These are phyloP conservation scores for Wolfiporia cocos DNA, from an alignment of 1,284 basidiomycete species.

Conservation along the genomic window DNA sequence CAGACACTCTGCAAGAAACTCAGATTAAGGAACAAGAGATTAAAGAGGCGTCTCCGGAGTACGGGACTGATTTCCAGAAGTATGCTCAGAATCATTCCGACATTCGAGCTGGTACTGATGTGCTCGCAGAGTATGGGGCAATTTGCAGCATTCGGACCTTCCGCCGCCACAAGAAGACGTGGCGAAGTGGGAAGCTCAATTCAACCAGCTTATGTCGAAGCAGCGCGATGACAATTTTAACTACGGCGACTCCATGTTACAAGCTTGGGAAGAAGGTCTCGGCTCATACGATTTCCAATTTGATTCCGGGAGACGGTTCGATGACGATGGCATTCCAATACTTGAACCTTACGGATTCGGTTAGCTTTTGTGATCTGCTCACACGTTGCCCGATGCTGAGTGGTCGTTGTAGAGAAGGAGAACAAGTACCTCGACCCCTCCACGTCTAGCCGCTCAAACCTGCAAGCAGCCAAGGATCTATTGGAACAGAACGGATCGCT, in stretches of 20 bases:
- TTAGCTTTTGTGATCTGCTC: too few relatives aligned
- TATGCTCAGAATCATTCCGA: constrained; percentile 20
- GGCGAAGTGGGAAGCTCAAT: constrained; percentile 86
- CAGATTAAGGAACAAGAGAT: constrained; percentile 23
- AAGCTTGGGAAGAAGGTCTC: constrained; percentile 53
- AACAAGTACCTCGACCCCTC: constrained; percentile 65
- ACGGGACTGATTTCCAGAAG: constrained; percentile 40
- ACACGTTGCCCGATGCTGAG: too few relatives aligned
- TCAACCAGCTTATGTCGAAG: constrained; percentile 71
- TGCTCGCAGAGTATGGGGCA: constrained; percentile 47
- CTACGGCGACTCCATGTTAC: constrained; percentile 53
- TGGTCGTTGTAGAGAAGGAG: constrained; percentile 45
- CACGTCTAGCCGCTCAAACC: constrained; percentile 47
- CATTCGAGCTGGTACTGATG: not conserved
- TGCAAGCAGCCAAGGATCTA: constrained; percentile 68
- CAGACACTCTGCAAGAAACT: constrained; percentile 34
- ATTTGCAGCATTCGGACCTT: constrained; percentile 49
- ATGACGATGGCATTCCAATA: constrained; percentile 69
- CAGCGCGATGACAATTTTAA: constrained; percentile 60
- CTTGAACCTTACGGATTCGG: constrained; percentile 73
- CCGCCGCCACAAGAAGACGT: constrained; percentile 60
- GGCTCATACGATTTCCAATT: constrained; percentile 34
- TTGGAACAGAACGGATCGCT: constrained; percentile 79
- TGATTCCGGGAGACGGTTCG: constrained; percentile 39
- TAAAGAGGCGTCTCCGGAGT: constrained; percentile 3